These are phyloP conservation scores for Scutellaria baicalensis DNA, from an alignment of 257 asterid genomes.

Conservation along the genomic window DNA sequence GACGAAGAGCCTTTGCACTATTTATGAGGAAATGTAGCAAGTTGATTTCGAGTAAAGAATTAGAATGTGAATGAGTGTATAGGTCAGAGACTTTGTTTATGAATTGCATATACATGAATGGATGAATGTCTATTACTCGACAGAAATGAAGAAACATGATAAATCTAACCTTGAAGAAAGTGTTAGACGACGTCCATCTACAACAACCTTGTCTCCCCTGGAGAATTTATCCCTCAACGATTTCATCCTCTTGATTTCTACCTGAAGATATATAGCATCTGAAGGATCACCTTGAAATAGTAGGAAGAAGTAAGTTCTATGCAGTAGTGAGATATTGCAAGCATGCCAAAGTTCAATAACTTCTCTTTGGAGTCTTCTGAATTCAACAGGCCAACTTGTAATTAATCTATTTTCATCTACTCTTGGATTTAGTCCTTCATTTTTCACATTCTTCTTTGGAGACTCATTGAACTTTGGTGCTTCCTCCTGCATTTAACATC, in stretches of 20 bases:
- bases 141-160: not conserved
- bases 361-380: conserved; percentile 66
- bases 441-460: conserved; percentile 44
- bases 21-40: conserved; percentile 6
- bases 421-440: conserved; percentile 56
- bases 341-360: conserved; percentile 78
- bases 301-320: conserved; percentile 77
- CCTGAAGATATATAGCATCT: conserved; percentile 84
- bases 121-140: no score
- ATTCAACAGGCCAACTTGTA: conserved; percentile 74
- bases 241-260: conserved; percentile 69
- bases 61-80: not conserved
- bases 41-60: not conserved
- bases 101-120: no score
- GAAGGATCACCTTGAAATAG: conserved; percentile 81
- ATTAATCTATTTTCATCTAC: conserved; percentile 44
- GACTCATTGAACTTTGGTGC: conserved; percentile 17
- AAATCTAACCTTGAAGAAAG: conserved; percentile 58
- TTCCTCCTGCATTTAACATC: conserved; percentile 29
- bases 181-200: conserved; percentile 53
- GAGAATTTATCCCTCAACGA: conserved; percentile 59
- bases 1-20: conserved; percentile 71
- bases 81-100: no score
- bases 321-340: conserved; percentile 70
- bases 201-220: conserved; percentile 50